Conservation (phyloP, 1,284 basidiomycete genomes). For the Puccinia novopanici region DNA sequence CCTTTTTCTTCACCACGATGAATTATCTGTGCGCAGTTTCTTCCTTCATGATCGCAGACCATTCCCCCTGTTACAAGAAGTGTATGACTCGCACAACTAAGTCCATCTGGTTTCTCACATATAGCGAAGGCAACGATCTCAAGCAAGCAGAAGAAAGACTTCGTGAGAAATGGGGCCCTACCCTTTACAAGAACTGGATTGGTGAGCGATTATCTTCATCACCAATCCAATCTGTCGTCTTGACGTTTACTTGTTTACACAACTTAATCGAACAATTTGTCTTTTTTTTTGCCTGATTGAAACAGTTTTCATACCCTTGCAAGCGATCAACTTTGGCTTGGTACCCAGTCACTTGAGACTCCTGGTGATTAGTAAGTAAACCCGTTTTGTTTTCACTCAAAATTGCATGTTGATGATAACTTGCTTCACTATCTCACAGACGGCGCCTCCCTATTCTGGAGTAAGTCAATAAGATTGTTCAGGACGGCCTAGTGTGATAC, state of each 20-base stretch:
- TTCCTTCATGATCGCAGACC: no score
- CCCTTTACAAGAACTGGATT: conserved; percentile 45
- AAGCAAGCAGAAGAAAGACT: conserved; percentile 39
- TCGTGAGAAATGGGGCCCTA: conserved; percentile 47
- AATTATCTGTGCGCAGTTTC: conserved; percentile 39
- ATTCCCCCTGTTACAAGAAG: no score
- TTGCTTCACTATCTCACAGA: conserved; percentile 14
- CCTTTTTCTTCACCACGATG: conserved; percentile 49
- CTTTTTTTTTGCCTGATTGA: background rate
- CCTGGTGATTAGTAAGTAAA: conserved; percentile 43
- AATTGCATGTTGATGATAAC: background rate
- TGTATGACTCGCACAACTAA: no score
- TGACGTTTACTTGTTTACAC: background rate
- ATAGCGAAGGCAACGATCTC: conserved; percentile 45
- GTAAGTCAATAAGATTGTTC: conserved; percentile 14
- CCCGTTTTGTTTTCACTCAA: background rate
- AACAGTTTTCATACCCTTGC: conserved; percentile 35
- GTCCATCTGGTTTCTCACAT: background rate
- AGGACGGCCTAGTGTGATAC: background rate
- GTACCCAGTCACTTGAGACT: conserved; percentile 41
- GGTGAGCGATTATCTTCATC: background rate
- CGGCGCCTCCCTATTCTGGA: conserved; percentile 44
- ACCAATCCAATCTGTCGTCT: background rate
- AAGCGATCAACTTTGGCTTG: conserved; percentile 42
- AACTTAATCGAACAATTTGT: background rate